phyloP scores from a whole-genome alignment of 768 basidiomycete species.

The Scleroderma citrinum region DNA sequence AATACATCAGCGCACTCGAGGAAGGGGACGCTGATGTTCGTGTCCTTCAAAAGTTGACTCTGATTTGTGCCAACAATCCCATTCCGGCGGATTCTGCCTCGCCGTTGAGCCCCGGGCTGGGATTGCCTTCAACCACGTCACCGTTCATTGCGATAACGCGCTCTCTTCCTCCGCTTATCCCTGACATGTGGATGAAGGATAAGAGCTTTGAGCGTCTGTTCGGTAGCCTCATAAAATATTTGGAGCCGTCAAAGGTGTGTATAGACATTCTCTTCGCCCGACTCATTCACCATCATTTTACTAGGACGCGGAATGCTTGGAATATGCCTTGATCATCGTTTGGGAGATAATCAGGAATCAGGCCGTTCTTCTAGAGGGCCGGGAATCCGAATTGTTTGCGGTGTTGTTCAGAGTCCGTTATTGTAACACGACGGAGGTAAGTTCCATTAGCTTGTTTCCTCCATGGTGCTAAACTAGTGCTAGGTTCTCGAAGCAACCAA shows the following conservation, averaged over 20 bases:
- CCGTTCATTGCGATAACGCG: slow-evolving; percentile 40
- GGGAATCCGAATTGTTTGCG: slow-evolving; percentile 71
- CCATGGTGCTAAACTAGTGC: neutral
- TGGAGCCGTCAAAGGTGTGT: slow-evolving; percentile 60
- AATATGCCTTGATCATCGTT: slow-evolving; percentile 73
- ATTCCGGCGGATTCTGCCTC: slow-evolving; percentile 38
- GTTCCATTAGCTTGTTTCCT: slow-evolving; percentile 16
- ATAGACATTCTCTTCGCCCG: slow-evolving; percentile 1
- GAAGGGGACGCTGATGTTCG: slow-evolving; percentile 44
- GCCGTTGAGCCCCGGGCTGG: slow-evolving; percentile 47
- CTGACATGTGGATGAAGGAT: slow-evolving; percentile 68
- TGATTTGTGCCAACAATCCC: slow-evolving; percentile 57
- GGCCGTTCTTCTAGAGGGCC: slow-evolving; percentile 65
- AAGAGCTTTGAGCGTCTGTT: slow-evolving; percentile 69
- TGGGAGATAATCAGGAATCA: slow-evolving; percentile 85
- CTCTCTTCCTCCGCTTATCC: slow-evolving; percentile 36
- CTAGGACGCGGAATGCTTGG: slow-evolving; percentile 59
- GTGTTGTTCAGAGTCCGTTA: slow-evolving; percentile 68
- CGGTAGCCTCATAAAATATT: slow-evolving; percentile 53
- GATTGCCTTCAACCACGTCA: slow-evolving; percentile 51
- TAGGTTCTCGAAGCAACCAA: slow-evolving; percentile 83
- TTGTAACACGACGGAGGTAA: slow-evolving; percentile 63
- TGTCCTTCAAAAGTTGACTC: slow-evolving; percentile 59
- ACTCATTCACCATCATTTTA: neutral
- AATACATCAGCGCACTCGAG: slow-evolving; percentile 50